Base-by-base conservation (phyloP, 176 grass and related monocot species). In the Triticum turgidum region DNA sequence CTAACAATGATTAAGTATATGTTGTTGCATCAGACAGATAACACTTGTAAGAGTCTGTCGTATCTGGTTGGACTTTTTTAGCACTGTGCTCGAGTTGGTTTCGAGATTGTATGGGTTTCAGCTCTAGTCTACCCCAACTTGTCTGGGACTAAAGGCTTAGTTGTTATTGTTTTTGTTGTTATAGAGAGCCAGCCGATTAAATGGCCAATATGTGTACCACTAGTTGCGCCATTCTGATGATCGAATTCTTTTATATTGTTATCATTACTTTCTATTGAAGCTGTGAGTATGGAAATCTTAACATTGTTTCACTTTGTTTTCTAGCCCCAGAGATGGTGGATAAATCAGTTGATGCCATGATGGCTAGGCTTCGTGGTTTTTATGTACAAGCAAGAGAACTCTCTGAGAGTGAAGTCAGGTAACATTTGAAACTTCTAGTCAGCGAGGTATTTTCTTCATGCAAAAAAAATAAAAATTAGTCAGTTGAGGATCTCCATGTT, bases 351-450 rank as follows among this genome's bases (percentile, higher is more conserved):
- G 96, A 98, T 52, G 11, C 14, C 34, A 85, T 89, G 22, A 84
- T 96, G 79, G 17, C 33, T 65, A 95, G 80, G 82, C 96, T 98
- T 58, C 90, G 90, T 84, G 5, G 4, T 79, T 92, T 92, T 73
- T 98, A 98, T 88, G 27, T 47, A 65, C 83, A 76, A 58, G 96
- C 94, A 14, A 98, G 92, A 89, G 93, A 95, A 8, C 92, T 98
- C 39, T 88, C 76, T 75, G 96, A 96, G 62, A 92, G 13, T 91
- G 96, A 98, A 94, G 83, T 89, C 72, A 96, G 93, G 96, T 98
- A 88, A 78, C 45, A 44, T 54, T 44, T 61, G 29, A 18, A 68
- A 58, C 4, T 61, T 64, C 9, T 65, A 65, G 32, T 37, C 79
- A 20, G 11, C 44, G 7, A 81, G 11, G 8, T n/a, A 45, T 44